These are phyloP conservation scores for Phytophthora pisi DNA, from an alignment of 352 stramenopile species.

Conservation along the genomic window DNA sequence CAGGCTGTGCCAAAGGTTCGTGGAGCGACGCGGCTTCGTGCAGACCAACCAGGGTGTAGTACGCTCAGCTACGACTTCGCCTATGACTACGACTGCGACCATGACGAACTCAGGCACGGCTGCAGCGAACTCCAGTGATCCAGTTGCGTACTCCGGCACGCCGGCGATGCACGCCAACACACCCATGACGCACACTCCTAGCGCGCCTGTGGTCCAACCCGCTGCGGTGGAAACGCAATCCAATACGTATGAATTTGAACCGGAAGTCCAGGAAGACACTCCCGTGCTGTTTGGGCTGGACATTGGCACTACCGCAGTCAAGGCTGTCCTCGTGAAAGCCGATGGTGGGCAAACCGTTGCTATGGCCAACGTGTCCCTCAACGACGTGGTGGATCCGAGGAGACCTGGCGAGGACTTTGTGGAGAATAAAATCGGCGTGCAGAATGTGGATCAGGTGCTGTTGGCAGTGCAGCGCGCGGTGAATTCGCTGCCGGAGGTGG, in stretches of 20 bases:
- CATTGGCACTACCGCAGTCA: constrained; percentile 80
- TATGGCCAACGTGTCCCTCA: constrained; percentile 42
- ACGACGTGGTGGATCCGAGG: constrained; percentile 31
- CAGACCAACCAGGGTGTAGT: background rate
- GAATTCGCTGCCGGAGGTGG: constrained; percentile 32
- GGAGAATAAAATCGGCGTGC: constrained; percentile 36
- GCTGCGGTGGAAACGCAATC: background rate
- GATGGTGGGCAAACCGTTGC: constrained; percentile 36
- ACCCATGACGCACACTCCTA: background rate
- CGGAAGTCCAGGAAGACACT: constrained; percentile 22
- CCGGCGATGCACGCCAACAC: background rate
- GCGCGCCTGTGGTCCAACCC: background rate
- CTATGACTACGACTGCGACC: background rate
- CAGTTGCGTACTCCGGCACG: background rate
- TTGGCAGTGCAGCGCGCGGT: constrained; percentile 48
- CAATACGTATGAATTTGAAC: constrained; percentile 10
- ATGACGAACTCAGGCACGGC: background rate
- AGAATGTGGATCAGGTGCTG: constrained; percentile 57
- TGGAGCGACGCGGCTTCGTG: constrained; percentile 42
- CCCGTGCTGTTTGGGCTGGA: constrained; percentile 64
- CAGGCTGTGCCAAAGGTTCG: constrained; percentile 47
- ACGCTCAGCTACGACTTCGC: background rate
- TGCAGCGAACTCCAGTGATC: background rate
- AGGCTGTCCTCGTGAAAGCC: constrained; percentile 63
- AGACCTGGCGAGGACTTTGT: constrained; percentile 11